phyloP scores from a whole-genome alignment of 2,329 filamentous ascomycete genomes.

The Pyrenophora teres region DNA sequence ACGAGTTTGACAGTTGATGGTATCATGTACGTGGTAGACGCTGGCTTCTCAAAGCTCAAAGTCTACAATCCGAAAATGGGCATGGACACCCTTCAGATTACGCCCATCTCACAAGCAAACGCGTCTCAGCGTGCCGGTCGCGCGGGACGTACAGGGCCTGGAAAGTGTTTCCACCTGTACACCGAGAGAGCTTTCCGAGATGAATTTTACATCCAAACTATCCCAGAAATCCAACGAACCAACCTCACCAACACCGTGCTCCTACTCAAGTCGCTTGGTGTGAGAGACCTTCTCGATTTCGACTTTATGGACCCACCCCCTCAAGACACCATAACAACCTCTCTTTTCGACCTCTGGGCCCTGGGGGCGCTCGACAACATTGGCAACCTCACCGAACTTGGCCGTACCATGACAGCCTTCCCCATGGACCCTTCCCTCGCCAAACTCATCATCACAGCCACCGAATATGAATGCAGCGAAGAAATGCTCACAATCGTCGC shows the following conservation, averaged over 20 bases:
- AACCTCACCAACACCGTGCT: slow-evolving; percentile 95
- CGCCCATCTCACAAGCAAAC: slow-evolving; percentile 96
- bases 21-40: slow-evolving; percentile 98
- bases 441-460: slow-evolving; percentile 90
- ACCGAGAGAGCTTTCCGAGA: slow-evolving; percentile 95
- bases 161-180: slow-evolving; percentile 91
- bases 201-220: slow-evolving; percentile 94
- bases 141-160: slow-evolving; percentile 90
- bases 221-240: slow-evolving; percentile 95
- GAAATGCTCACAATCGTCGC: slow-evolving; percentile 98
- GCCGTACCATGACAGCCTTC: slow-evolving; percentile 93
- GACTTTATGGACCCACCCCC: slow-evolving; percentile 99
- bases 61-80: slow-evolving; percentile 99
- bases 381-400: slow-evolving; percentile 85
- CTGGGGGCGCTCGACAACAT: slow-evolving; percentile 92
- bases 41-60: slow-evolving; percentile 95
- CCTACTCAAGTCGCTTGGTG: slow-evolving; percentile 89
- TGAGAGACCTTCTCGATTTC: slow-evolving; percentile 92
- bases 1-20: slow-evolving; percentile 97
- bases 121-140: slow-evolving; percentile 90
- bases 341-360: slow-evolving; percentile 96
- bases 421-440: slow-evolving; percentile 97
- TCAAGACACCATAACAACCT: slow-evolving; percentile 96
- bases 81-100: slow-evolving; percentile 98
- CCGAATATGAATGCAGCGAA: slow-evolving; percentile 89